Evolutionary conservation across 164 flowering plant genomes (phyloP), one percentile per base, ranked within the genome.

Genomic region (Nymphaea colorata): DNA sequence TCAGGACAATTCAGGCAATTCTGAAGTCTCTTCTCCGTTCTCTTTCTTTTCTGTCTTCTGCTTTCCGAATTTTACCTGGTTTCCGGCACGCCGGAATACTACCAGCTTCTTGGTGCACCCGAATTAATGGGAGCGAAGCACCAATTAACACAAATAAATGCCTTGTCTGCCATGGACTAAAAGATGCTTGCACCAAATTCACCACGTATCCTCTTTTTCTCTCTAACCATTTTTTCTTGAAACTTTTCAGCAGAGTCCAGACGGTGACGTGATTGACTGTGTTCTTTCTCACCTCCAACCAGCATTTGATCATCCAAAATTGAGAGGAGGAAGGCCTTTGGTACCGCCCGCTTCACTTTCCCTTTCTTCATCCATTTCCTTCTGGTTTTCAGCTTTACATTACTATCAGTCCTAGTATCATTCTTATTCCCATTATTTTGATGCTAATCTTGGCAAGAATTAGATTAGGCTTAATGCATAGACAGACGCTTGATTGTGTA

Each of bases 181-280:
- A 51, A 8, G 57, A 15, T 51, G 14, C 36, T 25, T 25, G 36
- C 14, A 51, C 14, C 57, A 47, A 47, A 47, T 47, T 47, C 55
- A 51, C 57, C 57, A 51, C 2, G 36, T 25, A 25, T 25, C 0
- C 36, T 25, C 57, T 8, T 51, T 51, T 10, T 8, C 57, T 51
- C 14, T 51, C 57, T 51, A 51, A 51, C 57, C 57, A 51, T 51
- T 51, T 25, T 25, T 51, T 2, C 57, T 51, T 51, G 57, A 8
- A 8, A 10, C 14, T 51, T 51, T 3, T 51, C 15, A 76, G 74
- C 83, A 95, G 99, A 95, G 99, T 73, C 86, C 96, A 14, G 99
- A 95, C 80, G 99, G 99, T 45, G 99, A 95, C 83, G 63, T 85
- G 25, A 86, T 95, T 66, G 95, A 95, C 70, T 95, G 99, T 79